Evolutionary conservation across 257 asterid species (phyloP), one percentile per base, ranked within the genome.

Genomic region (Thymus mandschuricus): DNA sequence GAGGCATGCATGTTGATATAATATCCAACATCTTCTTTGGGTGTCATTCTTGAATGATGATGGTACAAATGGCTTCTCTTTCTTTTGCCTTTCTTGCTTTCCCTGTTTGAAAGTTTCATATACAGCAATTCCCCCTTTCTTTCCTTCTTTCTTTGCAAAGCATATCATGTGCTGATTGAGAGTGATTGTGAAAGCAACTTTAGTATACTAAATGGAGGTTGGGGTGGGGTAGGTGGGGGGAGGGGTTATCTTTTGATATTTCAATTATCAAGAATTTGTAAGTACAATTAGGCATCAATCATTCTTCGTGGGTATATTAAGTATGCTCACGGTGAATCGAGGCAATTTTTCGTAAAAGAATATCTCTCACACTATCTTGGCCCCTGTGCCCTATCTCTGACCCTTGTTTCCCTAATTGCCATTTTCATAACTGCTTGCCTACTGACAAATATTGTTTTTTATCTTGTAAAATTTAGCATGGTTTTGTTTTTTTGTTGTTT

Each of bases 91-190:
- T 15, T 58, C 56, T 30, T 35, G 9, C 13, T 62, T 49, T 13
- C 55, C 57, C 57, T 40, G 76, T 13, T 29, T 71, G 68, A 48
- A 70, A 72, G 57, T 41, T 71, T 69, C 69, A 79, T 72, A 77
- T 72, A 78, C 64, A 76, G 72, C 52, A 68, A 70, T n/a, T 79
- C 46, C 57, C 77, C 77, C 76, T 76, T 62, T 62, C 13, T 51
- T 78, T 79, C 76, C 77, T 62, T 62, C 13, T 51, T 75, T 79
- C 68, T 75, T 69, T 79, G 51, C 64, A 77, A 76, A 83, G 88
- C 88, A 90, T 61, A 70, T 66, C 89, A 86, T 87, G 94, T 85
- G 89, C 81, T 80, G 75, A 75, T 60, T 48, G 67, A 68, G 77
- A 82, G 84, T 74, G 80, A 84, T 69, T 68, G 73, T 52, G 81